Evolutionary conservation across 2,329 filamentous ascomycete species (phyloP), one percentile per base, ranked within the genome.

Genomic region (Penicillium concentricum): DNA sequence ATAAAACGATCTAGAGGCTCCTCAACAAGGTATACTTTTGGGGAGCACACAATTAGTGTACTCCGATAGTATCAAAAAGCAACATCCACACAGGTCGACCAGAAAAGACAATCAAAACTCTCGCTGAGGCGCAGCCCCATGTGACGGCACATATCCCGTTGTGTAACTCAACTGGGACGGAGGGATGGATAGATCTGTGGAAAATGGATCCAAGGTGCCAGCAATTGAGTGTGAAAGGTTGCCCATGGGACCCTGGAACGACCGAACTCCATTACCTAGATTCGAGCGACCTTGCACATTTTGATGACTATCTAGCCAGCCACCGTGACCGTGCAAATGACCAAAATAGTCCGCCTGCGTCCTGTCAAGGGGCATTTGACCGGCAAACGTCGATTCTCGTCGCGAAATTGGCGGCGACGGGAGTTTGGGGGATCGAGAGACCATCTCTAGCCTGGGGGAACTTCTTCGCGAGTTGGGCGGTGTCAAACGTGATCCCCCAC

Each of bases 401-500:
- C 72, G 67, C 18, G 70, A 71, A 22, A 67, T 67, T 13, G 74
- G 71, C 2, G 73, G 73, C 5, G 74, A 76, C 15, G 71, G 69
- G 20, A 75, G 66, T 45, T 70, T 71, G 9, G 74, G 70, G 13
- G 74, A 74, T 32, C 67, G 68, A 32, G 69, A 62, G 24, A 67
- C 48, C 51, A 69, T 61, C 18, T 72, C 72, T n/a, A 73, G 61
- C 43, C 69, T 70, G 10, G 73, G 73, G n/a, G 74, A 76, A 54
- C 67, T 64, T 64, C 68, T 69, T 44, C 72, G 71, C 24, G 75
- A 77, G 59, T 69, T 74, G 24, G 75, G 74, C 20, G 75, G 74
- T 22, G 75, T 76, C 43, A 76, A 58, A 12, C 74, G 74, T 38
- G 74, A 69, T 43, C 73, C 75, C 20, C 77, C 76, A 44, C 78